Conservation (phyloP, 2,329 filamentous ascomycete genomes). For the Periconia digitata region DNA sequence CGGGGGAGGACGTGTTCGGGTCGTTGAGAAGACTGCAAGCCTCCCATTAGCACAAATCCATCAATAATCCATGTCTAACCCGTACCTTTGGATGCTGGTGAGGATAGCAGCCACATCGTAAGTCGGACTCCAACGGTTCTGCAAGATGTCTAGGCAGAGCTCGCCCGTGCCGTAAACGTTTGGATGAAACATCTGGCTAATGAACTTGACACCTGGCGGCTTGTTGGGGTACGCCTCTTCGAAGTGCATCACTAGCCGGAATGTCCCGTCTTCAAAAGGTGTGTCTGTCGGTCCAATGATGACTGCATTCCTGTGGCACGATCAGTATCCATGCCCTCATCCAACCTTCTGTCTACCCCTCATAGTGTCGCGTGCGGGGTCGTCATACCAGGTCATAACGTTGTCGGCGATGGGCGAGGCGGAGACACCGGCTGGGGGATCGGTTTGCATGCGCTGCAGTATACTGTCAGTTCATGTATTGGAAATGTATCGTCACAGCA, state of each 20-base stretch:
- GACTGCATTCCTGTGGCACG: conserved; percentile 79
- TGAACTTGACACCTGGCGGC: conserved; percentile 95
- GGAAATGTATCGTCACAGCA: not conserved
- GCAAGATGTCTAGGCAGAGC: conserved; percentile 92
- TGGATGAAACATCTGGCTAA: conserved; percentile 98
- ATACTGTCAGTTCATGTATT: conserved; percentile 11
- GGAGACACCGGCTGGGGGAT: conserved; percentile 94
- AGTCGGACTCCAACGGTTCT: conserved; percentile 97
- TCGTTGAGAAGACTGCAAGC: conserved; percentile 84
- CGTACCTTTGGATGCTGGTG: conserved; percentile 94
- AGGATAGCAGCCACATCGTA: conserved; percentile 97
- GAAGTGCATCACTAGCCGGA: conserved; percentile 97
- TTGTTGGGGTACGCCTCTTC: conserved; percentile 99
- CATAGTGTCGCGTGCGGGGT: conserved; percentile 31
- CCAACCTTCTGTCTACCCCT: not conserved
- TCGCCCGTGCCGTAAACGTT: conserved; percentile 98
- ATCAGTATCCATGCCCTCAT: conserved; percentile 23
- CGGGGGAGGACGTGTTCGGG: conserved; percentile 96
- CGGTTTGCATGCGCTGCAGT: conserved; percentile 92
- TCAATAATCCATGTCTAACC: not conserved
- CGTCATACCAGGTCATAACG: conserved; percentile 87
- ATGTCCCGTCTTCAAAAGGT: conserved; percentile 97
- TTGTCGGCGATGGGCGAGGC: conserved; percentile 95
- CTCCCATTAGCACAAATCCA: conserved; percentile 15
- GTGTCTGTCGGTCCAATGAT: conserved; percentile 97